Conservation (phyloP, 2,329 filamentous ascomycete genomes). For the Sporothrix protearum region DNA sequence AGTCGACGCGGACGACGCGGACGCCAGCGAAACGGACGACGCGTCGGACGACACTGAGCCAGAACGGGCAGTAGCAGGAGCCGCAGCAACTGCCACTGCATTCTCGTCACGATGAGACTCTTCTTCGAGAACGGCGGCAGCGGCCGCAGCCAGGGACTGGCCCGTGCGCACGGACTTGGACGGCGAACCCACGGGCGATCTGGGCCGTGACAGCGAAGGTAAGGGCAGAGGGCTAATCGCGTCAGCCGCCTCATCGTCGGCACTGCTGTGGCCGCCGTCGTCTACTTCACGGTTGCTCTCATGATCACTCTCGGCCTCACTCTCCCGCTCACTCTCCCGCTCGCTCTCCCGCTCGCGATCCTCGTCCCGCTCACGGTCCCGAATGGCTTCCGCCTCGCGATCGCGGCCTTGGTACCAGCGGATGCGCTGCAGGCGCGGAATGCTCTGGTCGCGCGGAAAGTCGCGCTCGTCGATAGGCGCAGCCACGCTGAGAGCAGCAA, state of each 20-base stretch:
- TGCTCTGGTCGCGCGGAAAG: conserved; percentile 59
- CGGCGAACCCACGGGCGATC: neutral
- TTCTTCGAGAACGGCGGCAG: conserved; percentile 14
- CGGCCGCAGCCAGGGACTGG: conserved; percentile 16
- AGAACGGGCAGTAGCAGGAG: neutral
- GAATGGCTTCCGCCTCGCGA: conserved; percentile 30
- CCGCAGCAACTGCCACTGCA: neutral
- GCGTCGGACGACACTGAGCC: neutral
- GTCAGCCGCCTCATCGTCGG: conserved; percentile 12
- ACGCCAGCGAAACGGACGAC: conserved; percentile 6
- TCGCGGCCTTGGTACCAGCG: conserved; percentile 47
- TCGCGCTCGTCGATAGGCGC: conserved; percentile 67
- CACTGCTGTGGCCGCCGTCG: conserved; percentile 1
- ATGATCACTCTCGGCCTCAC: conserved; percentile 5
- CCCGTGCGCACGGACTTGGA: neutral
- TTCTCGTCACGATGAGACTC: neutral
- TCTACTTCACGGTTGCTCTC: conserved; percentile 10
- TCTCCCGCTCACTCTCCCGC: conserved; percentile 9
- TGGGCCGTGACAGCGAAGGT: conserved; percentile 7
- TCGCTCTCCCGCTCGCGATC: conserved; percentile 19
- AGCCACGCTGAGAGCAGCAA: conserved; percentile 70
- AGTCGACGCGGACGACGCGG: conserved; percentile 2
- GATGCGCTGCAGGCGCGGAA: conserved; percentile 54
- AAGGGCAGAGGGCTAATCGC: conserved; percentile 13
- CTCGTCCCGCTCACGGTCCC: conserved; percentile 20